Conservation (phyloP, 2,329 filamentous ascomycete species). For the Calonectria fujianensis region DNA sequence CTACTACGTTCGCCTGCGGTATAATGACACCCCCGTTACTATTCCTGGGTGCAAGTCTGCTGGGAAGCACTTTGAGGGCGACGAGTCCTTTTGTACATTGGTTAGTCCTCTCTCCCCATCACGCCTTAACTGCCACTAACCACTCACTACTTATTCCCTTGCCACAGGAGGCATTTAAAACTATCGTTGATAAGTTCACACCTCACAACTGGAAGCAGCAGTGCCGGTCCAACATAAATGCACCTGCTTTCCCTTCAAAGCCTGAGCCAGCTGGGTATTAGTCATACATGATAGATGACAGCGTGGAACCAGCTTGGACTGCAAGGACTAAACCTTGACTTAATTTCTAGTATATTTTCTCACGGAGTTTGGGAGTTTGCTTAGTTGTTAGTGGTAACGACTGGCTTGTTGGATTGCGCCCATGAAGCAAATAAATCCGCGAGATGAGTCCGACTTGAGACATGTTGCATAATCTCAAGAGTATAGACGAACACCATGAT, state of each 20-base stretch:
- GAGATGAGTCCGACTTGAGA: neutral
- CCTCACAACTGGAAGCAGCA: constrained; percentile 83
- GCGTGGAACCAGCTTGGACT: neutral
- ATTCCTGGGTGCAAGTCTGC: constrained; percentile 86
- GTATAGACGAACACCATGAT: neutral
- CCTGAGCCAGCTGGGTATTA: constrained; percentile 73
- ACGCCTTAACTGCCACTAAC: neutral
- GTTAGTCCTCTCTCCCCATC: constrained; percentile 65
- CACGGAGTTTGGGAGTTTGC: constrained; percentile 1
- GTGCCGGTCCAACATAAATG: constrained; percentile 67
- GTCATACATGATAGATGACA: constrained; percentile 26
- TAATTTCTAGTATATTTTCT: neutral
- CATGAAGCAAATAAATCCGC: neutral
- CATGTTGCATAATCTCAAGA: neutral
- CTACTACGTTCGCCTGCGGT: constrained; percentile 92
- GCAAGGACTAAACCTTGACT: neutral
- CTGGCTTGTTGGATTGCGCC: neutral
- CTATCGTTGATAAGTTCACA: constrained; percentile 92
- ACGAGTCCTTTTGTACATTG: constrained; percentile 93
- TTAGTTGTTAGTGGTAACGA: neutral
- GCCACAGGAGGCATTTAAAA: constrained; percentile 87
- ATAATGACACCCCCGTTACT: constrained; percentile 89
- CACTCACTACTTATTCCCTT: neutral
- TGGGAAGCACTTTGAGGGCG: constrained; percentile 90
- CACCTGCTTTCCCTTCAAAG: constrained; percentile 67